These are phyloP conservation scores for Podospora comata DNA, from an alignment of 495 filamentous ascomycete species.

Conservation along the genomic window DNA sequence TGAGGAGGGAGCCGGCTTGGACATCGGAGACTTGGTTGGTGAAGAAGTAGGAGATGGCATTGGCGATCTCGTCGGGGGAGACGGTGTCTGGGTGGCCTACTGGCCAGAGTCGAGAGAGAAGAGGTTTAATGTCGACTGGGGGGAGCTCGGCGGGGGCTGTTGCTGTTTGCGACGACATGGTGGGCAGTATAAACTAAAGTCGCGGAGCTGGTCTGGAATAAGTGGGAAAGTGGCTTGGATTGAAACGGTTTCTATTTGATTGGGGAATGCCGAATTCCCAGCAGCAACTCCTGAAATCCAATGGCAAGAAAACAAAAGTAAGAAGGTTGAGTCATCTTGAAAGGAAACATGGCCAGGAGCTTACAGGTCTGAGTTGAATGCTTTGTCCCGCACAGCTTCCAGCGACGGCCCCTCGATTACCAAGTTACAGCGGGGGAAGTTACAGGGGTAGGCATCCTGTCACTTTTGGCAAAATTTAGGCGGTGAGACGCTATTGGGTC, in stretches of 20 bases:
- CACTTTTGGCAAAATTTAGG: constrained; percentile 26
- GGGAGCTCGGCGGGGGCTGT: constrained; percentile 21
- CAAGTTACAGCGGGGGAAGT: constrained; percentile 21
- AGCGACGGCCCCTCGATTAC: constrained; percentile 23
- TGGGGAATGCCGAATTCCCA: constrained; percentile 6
- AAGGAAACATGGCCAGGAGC: constrained; percentile 5
- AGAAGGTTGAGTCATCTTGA: constrained; percentile 30
- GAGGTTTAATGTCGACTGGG: constrained; percentile 67
- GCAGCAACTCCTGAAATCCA: not conserved
- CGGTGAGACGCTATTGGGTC: constrained; percentile 19
- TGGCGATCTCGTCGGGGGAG: constrained; percentile 75
- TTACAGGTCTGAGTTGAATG: constrained; percentile 9
- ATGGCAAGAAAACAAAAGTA: not conserved
- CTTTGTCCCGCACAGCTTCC: constrained; percentile 15
- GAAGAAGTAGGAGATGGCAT: constrained; percentile 84
- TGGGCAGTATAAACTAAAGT: not conserved
- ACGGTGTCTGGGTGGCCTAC: constrained; percentile 48
- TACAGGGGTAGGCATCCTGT: not conserved
- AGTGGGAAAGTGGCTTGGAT: not conserved
- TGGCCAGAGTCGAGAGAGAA: constrained; percentile 77
- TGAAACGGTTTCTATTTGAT: constrained; percentile 3
- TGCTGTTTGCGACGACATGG: constrained; percentile 12
- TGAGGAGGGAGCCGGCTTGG: constrained; percentile 80
- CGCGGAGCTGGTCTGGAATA: not conserved
- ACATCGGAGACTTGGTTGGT: constrained; percentile 76